Base-by-base conservation (phyloP, 495 filamentous ascomycete genomes). In the Podospora pseudopauciseta region DNA sequence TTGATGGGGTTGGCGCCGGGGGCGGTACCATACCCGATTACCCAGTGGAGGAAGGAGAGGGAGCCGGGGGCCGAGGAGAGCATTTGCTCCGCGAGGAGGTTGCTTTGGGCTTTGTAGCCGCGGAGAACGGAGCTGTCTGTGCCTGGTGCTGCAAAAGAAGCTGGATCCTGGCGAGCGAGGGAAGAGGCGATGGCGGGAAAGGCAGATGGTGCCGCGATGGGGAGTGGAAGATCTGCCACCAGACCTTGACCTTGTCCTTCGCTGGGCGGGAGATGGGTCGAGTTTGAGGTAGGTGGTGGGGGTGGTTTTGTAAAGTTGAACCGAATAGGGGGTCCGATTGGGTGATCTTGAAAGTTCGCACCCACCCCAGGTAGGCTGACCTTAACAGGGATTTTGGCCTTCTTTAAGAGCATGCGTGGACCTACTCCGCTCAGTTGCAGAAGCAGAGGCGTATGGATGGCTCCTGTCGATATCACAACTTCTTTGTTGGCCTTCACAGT, bases 391-490 rank as follows among this genome's bases (percentile, higher is more conserved):
- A 96, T 93, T 3, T 80, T 81, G 63, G 92, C 81, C 27, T 79
- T 76, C 32, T 83, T 75, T 49, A 95, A 87, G 65, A 93, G 89
- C 65, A 84, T 70, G 49, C 80, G 77, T 16, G 90, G 88, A 19
- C 92, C 92, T 59, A 96, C 83, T n/a, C 92, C 92, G 57, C 90
- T 93, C 30, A 90, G 85, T 64, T 93, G 81, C 18, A 87, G 75
- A 13, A 88, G 76, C 65, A 88, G 85, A 18, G 86, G 86, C 4
- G 85, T 85, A 55, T 85, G 80, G 7, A 89, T 64, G 16, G 83
- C 79, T 11, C 87, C 87, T 1, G 85, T 85, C 9, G 84, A 80
- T 18, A 89, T 63, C 65, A 89, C 82, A 28, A 89, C 84, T 69
- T 89, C 85, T 58, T 78, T 77, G 9, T 70, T 70, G 1, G 81